Base-by-base conservation (phyloP, 1,284 basidiomycete genomes). In the Ceratobasidium sp. region DNA sequence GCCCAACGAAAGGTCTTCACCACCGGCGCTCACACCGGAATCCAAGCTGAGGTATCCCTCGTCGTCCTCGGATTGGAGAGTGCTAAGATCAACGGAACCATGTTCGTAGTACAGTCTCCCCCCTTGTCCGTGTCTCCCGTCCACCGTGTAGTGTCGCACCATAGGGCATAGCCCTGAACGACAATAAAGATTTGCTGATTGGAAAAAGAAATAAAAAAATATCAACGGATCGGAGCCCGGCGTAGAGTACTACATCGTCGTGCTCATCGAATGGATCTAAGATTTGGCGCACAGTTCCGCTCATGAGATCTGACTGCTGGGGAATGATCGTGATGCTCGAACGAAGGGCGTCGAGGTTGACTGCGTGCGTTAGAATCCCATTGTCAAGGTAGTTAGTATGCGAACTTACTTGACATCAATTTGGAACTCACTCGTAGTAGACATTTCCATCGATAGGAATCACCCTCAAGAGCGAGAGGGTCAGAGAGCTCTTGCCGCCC, bases 401-500 rank as follows among this genome's bases (percentile, higher is more conserved):
- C n/a, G n/a, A n/a, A n/a, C n/a, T n/a, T n/a, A n/a, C n/a, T n/a
- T n/a, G n/a, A n/a, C n/a, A n/a, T n/a, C n/a, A n/a, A n/a, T n/a
- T n/a, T n/a, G n/a, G n/a, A n/a, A n/a, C n/a, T n/a, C 75, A 79
- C 61, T 84, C 83, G 70, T 82, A 84, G 58, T 77, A 79, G 2
- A 85, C 85, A 9, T 81, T 80, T 14, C 89, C 89, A 44, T 86
- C 84, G 0, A 87, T 89, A 26, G 84, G 82, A 32, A 90, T 87
- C 77, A 87, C 85, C 0, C 83, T 81, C 5, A 83, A 76, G 0
- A 83, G 77, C 0, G 82, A 81, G 30, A 84, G 75, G 2, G 81
- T 82, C 50, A 86, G 75, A 6, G 84, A 86, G 54, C 84, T 85
- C 82, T 94, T 93, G 61, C 91, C 91, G 75, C 87, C 89, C 14